phyloP scores from a whole-genome alignment of 2,329 filamentous ascomycete genomes.

The Huntiella savannae region DNA sequence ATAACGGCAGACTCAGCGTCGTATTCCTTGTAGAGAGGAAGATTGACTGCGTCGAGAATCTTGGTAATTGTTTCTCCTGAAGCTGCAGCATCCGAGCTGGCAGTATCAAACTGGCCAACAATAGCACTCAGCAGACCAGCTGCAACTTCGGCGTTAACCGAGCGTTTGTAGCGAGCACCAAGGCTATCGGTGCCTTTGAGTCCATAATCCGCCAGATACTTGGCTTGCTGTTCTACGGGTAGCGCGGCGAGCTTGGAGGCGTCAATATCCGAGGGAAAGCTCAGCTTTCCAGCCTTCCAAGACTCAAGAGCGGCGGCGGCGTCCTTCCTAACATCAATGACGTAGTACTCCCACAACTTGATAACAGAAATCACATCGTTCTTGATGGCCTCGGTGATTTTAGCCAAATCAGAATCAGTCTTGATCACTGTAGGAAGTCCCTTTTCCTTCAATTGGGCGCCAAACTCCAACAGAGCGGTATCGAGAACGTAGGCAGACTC shows the following conservation, averaged over 20 bases:
- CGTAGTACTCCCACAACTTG: constrained; percentile 86
- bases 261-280: constrained; percentile 27
- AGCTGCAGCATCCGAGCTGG: constrained; percentile 20
- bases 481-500: constrained; percentile 45
- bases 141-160: constrained; percentile 47
- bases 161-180: constrained; percentile 60
- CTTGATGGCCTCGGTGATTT: constrained; percentile 72
- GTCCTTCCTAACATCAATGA: constrained; percentile 58
- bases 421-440: constrained; percentile 60
- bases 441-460: constrained; percentile 48
- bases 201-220: constrained; percentile 49
- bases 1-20: constrained; percentile 67
- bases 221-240: constrained; percentile 26
- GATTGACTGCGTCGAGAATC: constrained; percentile 67
- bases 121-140: constrained; percentile 25
- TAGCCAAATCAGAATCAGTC: constrained; percentile 50
- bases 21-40: constrained; percentile 82
- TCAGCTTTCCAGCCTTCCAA: constrained; percentile 46
- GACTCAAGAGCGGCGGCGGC: constrained; percentile 47
- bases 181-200: constrained; percentile 54
- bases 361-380: constrained; percentile 57
- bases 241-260: constrained; percentile 13
- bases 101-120: constrained; percentile 30
- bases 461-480: constrained; percentile 51
- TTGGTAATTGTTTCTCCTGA: constrained; percentile 34